Evolutionary conservation across 1,284 basidiomycete genomes (phyloP), one percentile per base, ranked within the genome.

Genomic region (Schizophyllum commune): DNA sequence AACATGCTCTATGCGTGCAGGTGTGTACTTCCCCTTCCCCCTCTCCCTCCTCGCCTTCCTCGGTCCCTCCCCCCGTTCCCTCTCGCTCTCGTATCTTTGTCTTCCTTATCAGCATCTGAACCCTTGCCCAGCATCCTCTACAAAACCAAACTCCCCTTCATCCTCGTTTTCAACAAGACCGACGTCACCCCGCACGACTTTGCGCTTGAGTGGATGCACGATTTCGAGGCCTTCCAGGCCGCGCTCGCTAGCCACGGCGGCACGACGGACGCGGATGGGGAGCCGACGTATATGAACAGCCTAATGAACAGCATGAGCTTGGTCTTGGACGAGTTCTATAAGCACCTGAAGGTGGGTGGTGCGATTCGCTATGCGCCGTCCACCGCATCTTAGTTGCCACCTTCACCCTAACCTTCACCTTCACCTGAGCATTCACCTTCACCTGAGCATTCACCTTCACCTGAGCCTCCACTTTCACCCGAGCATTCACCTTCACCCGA

Each of bases 1-100:
- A 99, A 99, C 75, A 99, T 99, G 97, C 82, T 99, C 58, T 99
- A 99, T 70, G 97, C 97, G 0, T 99, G 97, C 82, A 94, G 92
- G 91, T 90, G 64, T 66, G 85, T 55, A 27, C 33, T 57, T 20
- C 7, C 32, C 57, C 27, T 64, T 34, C 39, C 55, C 27, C 56
- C 61, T 21, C 27, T 32, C 17, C n/a, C 55, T 32, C 32, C 59
- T n/a, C n/a, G n/a, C n/a, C n/a, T 56, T 58, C 58, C 60, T 51
- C 19, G 53, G 21, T 39, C 54, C 53, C 53, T 34, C 55, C 27
- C 21, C 55, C 52, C 59, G 60, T 11, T 47, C 47, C 27, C 5
- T n/a, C 7, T 56, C 13, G 47, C 47, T 32, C 54, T 63, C 52
- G 61, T 64, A 22, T 27, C 27, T 59, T 22, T 47, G 54, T 13